Percentiles rank a stretch among this genome's conserved stretches.
phyloP scores from a whole-genome alignment of 2,329 filamentous ascomycete genomes.

The Exserohilum rostratum region DNA sequence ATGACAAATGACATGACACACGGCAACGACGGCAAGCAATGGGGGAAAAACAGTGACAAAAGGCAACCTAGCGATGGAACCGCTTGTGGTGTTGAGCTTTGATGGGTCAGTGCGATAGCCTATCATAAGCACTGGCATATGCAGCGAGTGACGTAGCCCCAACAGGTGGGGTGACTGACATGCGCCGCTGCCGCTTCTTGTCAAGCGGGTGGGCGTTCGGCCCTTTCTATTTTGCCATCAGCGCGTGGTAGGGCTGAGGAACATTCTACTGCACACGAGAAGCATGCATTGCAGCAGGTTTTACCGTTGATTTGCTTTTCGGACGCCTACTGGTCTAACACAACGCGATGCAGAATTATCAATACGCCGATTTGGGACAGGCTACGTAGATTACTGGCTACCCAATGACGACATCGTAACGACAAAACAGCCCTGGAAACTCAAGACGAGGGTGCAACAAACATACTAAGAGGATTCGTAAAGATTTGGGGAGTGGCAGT shows the following conservation, averaged over 20 bases:
- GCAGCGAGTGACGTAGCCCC: constrained; percentile 18
- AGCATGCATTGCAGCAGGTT: background rate
- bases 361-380: constrained; percentile 5
- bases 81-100: constrained; percentile 14
- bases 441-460: constrained; percentile 3
- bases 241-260: constrained; percentile 23
- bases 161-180: constrained; percentile 18
- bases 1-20: constrained; percentile 4
- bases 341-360: constrained; percentile 4
- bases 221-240: constrained; percentile 12
- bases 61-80: constrained; percentile 2
- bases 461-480: constrained; percentile 9
- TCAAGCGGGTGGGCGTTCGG: constrained; percentile 11
- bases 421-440: constrained; percentile 8
- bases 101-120: constrained; percentile 1
- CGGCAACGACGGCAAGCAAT: constrained; percentile 7
- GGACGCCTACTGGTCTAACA: constrained; percentile 8
- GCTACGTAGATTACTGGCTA: constrained; percentile 15
- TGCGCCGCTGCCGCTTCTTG: constrained; percentile 10
- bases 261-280: constrained; percentile 9
- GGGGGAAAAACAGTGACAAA: background rate
- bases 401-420: constrained; percentile 19
- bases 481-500: constrained; percentile 3
- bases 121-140: constrained; percentile 8
- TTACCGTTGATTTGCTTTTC: background rate